Evolutionary conservation across 2,329 filamentous ascomycete species (phyloP), one percentile per base, ranked within the genome.

Genomic region (Alternaria angustiovoidea): DNA sequence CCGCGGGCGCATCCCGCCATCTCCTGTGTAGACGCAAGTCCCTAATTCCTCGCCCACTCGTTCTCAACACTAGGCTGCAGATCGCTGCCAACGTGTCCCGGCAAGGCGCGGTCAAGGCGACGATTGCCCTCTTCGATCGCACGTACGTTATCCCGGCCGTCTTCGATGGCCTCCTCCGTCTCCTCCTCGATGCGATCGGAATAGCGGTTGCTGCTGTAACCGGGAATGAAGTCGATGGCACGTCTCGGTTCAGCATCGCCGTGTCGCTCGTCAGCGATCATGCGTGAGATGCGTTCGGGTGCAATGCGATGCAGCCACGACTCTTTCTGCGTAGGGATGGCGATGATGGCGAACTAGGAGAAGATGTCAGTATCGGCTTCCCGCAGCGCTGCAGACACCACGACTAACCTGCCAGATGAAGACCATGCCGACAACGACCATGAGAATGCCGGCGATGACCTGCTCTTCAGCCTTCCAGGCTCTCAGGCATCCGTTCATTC

Each of bases 401-500:
- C 22, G 2, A 61, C 73, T 28, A 42, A 72, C 74, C 72, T 76
- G 72, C 49, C 76, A 78, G 7, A 77, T 18, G 34, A 76, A 73
- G 2, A 78, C 75, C 53, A 78, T 55, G 7, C 65, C 70, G 0
- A 77, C 73, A 6, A 89, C 82, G 0, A 78, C 81, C 49, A 91
- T 81, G 39, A 88, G 80, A 20, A 88, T 69, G 0, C 85, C 85
- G 0, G 87, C 84, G 28, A 83, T 82, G 6, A 77, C 79, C 71
- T 84, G 82, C 74, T 89, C 81, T 43, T 84, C 81, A 26, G 73
- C 77, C n/a, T 80, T 83, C 89, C 89, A 91, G 0, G 82, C 81
- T 1, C 58, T 81, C 9, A 83, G 71, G 57, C 89, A 92, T 0
- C 83, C 74, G 14, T 57, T 69, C 0, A 70, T 74, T 30, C 86